Evolutionary conservation across 352 stramenopile genomes (phyloP), one percentile per base, ranked within the genome.

Genomic region (Thalassiosira exigua): DNA sequence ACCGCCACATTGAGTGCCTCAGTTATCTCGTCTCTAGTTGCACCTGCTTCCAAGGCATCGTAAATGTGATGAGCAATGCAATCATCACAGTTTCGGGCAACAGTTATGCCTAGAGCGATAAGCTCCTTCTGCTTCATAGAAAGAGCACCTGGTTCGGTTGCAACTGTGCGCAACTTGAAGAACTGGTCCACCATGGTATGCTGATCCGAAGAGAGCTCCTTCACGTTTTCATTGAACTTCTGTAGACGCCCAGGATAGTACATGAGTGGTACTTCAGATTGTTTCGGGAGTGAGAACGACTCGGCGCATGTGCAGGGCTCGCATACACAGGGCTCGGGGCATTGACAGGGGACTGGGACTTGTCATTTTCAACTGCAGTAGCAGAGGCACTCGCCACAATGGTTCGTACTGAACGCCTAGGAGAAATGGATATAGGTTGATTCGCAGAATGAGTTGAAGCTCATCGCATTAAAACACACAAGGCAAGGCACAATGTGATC

Each of bases 51-150:
- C 11, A 58, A n/a, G 9, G 51, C 51, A 21, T 58, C 51, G 27
- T 58, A 58, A 11, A 58, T 21, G 27, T 58, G 51, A 58, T 58
- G 51, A 17, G 51, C 51, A 21, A 58, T 58, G 27, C 51, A 58
- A 11, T 11, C 19, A 21, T 58, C 51, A 21, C 51, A 58, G 19
- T 11, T 21, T 11, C 51, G 9, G 21, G 51, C 51, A 11, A 58
- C 51, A 21, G 9, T 58, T 11, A 58, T 48, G 11, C 11, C 39
- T 48, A 48, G 11, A 17, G 39, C 39, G n/a, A 48, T 48, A 11
- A 48, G n/a, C 39, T 48, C 39, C 39, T 48, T 48, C 39, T 11
- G 11, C 39, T 48, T 48, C 11, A n/a, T 48, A n/a, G 11, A 11
- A n/a, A 48, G 39, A 11, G 39, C 11, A 11, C 39, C 39, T 11